Percentiles rank a stretch among this genome's conserved stretches.
Evolutionary conservation across 345 rosid species (phyloP).

Genomic region (Raphanus raphanistrum): DNA sequence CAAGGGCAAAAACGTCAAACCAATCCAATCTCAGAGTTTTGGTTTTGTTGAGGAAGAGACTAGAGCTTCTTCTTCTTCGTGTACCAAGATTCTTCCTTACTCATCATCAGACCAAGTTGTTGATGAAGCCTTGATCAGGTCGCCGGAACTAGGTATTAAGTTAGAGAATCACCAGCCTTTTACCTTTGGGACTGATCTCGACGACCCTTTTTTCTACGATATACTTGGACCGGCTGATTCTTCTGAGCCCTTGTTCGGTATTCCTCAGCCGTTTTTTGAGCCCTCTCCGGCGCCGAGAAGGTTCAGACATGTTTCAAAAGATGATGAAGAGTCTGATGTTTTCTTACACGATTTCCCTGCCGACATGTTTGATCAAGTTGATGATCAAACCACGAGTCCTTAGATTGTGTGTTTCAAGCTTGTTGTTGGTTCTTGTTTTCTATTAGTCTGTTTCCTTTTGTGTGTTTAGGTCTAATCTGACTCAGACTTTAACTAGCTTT

Average conservation of each 20-base stretch:
- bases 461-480: conserved; percentile 24
- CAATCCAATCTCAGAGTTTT: conserved; percentile 32
- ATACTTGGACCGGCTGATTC: conserved; percentile 51
- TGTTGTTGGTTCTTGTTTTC: neutral
- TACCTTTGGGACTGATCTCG: conserved; percentile 37
- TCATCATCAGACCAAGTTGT: conserved; percentile 31
- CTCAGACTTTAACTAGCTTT: neutral
- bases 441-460: conserved; percentile 5
- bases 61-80: conserved; percentile 23
- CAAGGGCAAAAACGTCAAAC: conserved; percentile 28
- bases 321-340: conserved; percentile 48
- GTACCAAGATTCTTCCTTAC: conserved; percentile 29
- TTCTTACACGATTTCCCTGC: conserved; percentile 78
- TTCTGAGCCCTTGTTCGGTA: conserved; percentile 43
- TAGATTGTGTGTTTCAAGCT: conserved; percentile 8
- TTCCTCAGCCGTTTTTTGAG: conserved; percentile 51
- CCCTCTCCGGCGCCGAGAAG: conserved; percentile 31
- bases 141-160: conserved; percentile 36
- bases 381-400: conserved; percentile 57
- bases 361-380: conserved; percentile 69
- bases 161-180: conserved; percentile 40
- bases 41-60: conserved; percentile 46
- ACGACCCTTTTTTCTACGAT: conserved; percentile 56
- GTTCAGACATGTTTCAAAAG: conserved; percentile 32
- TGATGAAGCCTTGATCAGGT: conserved; percentile 15